Base-by-base conservation (phyloP, 1,284 basidiomycete genomes). In the Coniferiporia sulphurascens region DNA sequence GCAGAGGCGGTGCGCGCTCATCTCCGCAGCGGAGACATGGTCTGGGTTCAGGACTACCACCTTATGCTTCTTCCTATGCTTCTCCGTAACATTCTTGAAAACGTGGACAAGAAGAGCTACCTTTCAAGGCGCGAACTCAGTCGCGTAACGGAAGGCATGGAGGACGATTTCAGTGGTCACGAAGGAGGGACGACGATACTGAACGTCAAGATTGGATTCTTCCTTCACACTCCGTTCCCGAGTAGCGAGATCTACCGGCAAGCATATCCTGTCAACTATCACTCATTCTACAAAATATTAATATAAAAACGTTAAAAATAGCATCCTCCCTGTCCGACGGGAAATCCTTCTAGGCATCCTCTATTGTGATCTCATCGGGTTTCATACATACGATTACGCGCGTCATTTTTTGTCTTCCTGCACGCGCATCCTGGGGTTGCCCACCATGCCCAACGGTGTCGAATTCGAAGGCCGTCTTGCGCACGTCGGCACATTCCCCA, bases 331-430 rank as follows among this genome's bases (percentile, higher is more conserved):
- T 1, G 96, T 99, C 35, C 90, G 96, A 55, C 85, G 95, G 59
- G 96, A 99, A 75, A 99, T 99, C 65, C 79, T 99, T 15, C 86
- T 98, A 21, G 97, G 96, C 48, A 86, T 98, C 44, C 79, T 99
- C 13, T 94, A 96, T 72, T 98, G 93, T 70, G 97, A 99, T 71
- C 82, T 99, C 63, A 93, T 98, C 66, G 95, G 95, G 52, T 99
- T 99, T 84, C 96, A 99, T 78, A 99, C 97, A 1, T 99, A 98
- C 74, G 97, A 99, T 75, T 99, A 99, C 70, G 96, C 96, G 0
- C 93, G 97, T 27, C 96, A 99, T 74, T 99, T 99, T 83, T 80
- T 99, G 45, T 98, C 95, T 1, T 96, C 95, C 38, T 98, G 96
- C 74, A 98, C 96, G 1, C 91, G 97, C 52, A 96, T 99, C 65